A percentile compares a stretch with the other conserved stretches of the same genome.
Conservation (phyloP, 805 yeast species). For the Brettanomyces naardenensis region DNA sequence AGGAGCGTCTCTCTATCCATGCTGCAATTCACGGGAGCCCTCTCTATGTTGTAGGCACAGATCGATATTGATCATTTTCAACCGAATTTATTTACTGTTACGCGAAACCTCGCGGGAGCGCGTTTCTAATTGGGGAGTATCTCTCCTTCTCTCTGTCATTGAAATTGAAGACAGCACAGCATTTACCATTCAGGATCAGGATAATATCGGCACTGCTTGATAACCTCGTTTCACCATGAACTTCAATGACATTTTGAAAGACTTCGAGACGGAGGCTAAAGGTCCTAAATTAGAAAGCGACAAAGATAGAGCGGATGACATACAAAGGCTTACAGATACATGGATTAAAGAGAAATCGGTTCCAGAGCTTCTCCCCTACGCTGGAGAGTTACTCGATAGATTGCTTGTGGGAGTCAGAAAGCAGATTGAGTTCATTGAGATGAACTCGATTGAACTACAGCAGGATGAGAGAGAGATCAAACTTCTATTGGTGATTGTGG, state of each 20-base stretch:
- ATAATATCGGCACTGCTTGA: no score
- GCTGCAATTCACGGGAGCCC: no score
- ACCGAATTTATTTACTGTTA: no score
- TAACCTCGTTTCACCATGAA: constrained; percentile 29
- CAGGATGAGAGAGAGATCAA: constrained; percentile 61
- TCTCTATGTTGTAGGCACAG: no score
- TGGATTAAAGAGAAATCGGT: constrained; percentile 84
- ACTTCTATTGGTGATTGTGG: constrained; percentile 74
- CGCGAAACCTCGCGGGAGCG: no score
- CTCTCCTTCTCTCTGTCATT: no score
- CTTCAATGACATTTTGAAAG: constrained; percentile 63
- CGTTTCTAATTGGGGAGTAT: no score
- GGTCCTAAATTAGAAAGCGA: constrained; percentile 19
- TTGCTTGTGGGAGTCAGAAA: constrained; percentile 52
- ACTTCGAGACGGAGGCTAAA: constrained; percentile 40
- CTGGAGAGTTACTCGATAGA: constrained; percentile 48
- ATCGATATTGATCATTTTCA: no score
- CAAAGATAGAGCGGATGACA: constrained; percentile 27
- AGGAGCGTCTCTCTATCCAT: constrained; percentile 26
- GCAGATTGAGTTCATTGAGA: constrained; percentile 70
- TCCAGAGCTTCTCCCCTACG: constrained; percentile 80
- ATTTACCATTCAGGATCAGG: no score
- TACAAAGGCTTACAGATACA: constrained; percentile 41
- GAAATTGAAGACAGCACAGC: no score
- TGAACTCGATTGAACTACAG: constrained; percentile 70